phyloP scores from a whole-genome alignment of 495 filamentous ascomycete species.

The Trichoderma asperelloides region DNA sequence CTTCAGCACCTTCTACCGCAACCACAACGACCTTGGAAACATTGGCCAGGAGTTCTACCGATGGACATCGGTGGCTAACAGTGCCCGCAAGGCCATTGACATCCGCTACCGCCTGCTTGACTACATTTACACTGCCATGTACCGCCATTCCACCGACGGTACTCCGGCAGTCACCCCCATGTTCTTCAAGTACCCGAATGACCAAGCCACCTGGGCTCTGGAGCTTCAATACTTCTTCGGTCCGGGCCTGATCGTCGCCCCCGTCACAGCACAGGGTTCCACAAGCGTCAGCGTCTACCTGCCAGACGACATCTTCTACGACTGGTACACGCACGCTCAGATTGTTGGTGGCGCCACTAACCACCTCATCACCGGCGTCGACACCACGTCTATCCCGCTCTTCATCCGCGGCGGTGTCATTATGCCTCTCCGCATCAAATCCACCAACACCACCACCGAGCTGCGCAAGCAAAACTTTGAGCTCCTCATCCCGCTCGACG shows the following conservation, averaged over 20 bases:
- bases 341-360: slow-evolving; percentile 48
- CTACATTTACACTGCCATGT: slow-evolving; percentile 73
- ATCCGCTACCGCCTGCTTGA: slow-evolving; percentile 70
- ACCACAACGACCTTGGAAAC: slow-evolving; percentile 41
- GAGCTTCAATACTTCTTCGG: slow-evolving; percentile 71
- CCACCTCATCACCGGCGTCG: slow-evolving; percentile 45
- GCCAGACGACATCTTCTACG: slow-evolving; percentile 68
- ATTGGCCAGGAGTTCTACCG: slow-evolving; percentile 71
- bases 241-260: slow-evolving; percentile 58
- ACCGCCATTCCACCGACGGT: slow-evolving; percentile 56
- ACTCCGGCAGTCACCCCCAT: slow-evolving; percentile 61
- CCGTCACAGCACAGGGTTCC: slow-evolving; percentile 54
- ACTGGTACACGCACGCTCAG: slow-evolving; percentile 55
- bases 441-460: slow-evolving; percentile 61
- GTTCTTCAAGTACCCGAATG: slow-evolving; percentile 63
- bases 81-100: slow-evolving; percentile 62
- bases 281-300: slow-evolving; percentile 66
- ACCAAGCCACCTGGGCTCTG: slow-evolving; percentile 50
- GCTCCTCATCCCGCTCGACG: slow-evolving; percentile 56
- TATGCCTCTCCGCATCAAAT: slow-evolving; percentile 51
- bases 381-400: slow-evolving; percentile 60
- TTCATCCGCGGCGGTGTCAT: slow-evolving; percentile 64
- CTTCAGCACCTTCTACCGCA: slow-evolving; percentile 76
- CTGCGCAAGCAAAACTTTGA: slow-evolving; percentile 60
- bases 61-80: slow-evolving; percentile 54